Evolutionary conservation across 164 flowering plant species (phyloP), one percentile per base, ranked within the genome.

Genomic region (Stephania japonica): DNA sequence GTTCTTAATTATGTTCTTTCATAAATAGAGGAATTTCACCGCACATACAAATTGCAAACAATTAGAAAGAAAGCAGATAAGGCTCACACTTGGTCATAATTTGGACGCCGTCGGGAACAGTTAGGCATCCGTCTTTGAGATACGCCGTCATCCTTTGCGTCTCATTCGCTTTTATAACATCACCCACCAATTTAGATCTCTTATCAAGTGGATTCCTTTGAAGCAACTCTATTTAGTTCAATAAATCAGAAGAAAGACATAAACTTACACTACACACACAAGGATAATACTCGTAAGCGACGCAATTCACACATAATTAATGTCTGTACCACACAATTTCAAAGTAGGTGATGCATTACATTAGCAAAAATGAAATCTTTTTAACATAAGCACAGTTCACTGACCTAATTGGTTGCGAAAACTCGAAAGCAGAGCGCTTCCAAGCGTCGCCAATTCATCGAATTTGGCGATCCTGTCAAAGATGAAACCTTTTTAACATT

Each of bases 61-160:
- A 32, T 19, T 49, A 23, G 5, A 42, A 21, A 41, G 18, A 42
- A 56, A 71, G 2, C 12, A 10, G n/a, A 19, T 56, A 2, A 68
- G 42, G 32, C 93, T 78, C 85, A 91, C 97, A 87, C 84, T 85
- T 85, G 80, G 50, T 84, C 65, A 83, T 68, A 72, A 77, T 86
- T 74, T 85, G 84, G 23, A 79, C 71, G 21, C 80, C 70, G 32
- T 84, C 84, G 62, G 81, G 79, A 38, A 53, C 43, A 71, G 79
- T 87, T 19, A 76, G 67, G 70, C 91, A 87, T 69, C 90, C 87
- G 70, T 84, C 80, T 77, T 78, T 81, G 56, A 87, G 61, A 78
- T 89, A 89, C 49, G 87, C 82, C 66, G 76, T 77, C 43, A 88
- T n/a, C 77, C 89, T 78, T 78, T 78, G 69, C 24, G 89, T 83